These are phyloP conservation scores for Pseudocercospora eumusae DNA, from an alignment of 2,329 filamentous ascomycete species.

Conservation along the genomic window DNA sequence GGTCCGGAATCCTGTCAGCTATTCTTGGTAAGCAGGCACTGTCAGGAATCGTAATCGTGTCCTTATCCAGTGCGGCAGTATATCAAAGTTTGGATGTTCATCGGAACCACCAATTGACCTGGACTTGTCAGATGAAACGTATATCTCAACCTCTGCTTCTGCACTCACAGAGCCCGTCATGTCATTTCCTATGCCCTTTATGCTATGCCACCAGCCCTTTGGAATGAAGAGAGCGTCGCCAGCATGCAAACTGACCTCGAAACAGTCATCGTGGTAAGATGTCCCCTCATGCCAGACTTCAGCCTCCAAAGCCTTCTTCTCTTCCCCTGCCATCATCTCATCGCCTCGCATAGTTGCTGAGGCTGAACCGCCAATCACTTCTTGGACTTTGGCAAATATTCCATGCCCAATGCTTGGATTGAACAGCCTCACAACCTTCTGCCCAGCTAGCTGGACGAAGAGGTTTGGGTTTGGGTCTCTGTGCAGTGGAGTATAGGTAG, in stretches of 20 bases:
- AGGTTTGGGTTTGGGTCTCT: conserved; percentile 92
- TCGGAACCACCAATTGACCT: conserved; percentile 77
- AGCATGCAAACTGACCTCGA: conserved; percentile 52
- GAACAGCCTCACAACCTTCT: conserved; percentile 73
- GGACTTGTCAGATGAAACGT: conserved; percentile 1
- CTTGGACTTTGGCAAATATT: conserved; percentile 62
- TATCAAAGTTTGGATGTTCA: conserved; percentile 38
- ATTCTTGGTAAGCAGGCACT: not conserved
- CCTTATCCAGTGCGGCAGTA: not conserved
- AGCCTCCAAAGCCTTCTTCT: conserved; percentile 65
- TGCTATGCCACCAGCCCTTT: conserved; percentile 83
- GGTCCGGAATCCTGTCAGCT: not conserved
- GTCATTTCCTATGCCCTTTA: conserved; percentile 62
- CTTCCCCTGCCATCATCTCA: conserved; percentile 87
- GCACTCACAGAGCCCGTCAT: conserved; percentile 60
- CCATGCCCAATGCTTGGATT: conserved; percentile 62
- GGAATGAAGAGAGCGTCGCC: conserved; percentile 79
- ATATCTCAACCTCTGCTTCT: not conserved
- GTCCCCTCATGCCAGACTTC: conserved; percentile 64
- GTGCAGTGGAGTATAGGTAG: conserved; percentile 88
- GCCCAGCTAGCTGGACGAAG: conserved; percentile 77
- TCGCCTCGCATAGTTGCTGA: conserved; percentile 65
- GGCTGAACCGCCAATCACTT: conserved; percentile 41
- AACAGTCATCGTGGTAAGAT: conserved; percentile 23
- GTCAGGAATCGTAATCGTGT: not conserved